These are phyloP conservation scores for Hygrophorus pudorinus DNA, from an alignment of 768 basidiomycete species.

Conservation along the genomic window DNA sequence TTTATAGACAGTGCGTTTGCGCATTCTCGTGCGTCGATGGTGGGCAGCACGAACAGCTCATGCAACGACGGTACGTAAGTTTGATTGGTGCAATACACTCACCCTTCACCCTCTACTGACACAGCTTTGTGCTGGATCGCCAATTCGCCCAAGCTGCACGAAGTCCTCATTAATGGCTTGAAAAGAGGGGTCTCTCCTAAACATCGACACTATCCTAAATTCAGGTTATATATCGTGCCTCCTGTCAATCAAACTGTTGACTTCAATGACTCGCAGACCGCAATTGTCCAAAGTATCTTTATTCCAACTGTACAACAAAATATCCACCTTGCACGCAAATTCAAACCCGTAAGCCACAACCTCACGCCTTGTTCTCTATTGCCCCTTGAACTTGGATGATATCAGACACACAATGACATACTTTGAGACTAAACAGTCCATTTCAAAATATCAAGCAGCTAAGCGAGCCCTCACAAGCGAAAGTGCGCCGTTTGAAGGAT, in stretches of 20 bases:
- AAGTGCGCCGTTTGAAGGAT: conserved; percentile 46
- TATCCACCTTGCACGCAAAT: conserved; percentile 9
- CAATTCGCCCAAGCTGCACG: conserved; percentile 32
- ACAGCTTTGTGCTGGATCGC: conserved; percentile 67
- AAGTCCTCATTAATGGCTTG: conserved; percentile 73
- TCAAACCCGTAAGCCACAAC: conserved; percentile 10
- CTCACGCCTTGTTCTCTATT: neutral
- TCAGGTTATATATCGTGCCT: conserved; percentile 27
- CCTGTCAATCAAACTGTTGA: neutral
- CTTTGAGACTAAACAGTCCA: conserved; percentile 29
- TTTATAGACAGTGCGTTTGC: conserved; percentile 55
- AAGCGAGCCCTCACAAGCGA: conserved; percentile 37
- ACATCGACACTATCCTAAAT: conserved; percentile 51
- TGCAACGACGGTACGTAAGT: conserved; percentile 63
- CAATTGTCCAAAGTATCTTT: conserved; percentile 43
- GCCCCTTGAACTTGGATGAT: neutral
- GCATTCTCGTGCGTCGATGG: conserved; percentile 38
- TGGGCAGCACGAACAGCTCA: conserved; percentile 26
- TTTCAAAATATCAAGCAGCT: conserved; percentile 37
- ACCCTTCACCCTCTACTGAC: neutral
- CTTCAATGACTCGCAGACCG: conserved; percentile 28
- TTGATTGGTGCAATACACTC: neutral
- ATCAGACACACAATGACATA: conserved; percentile 29
- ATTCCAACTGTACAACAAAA: conserved; percentile 33
- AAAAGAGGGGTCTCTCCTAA: conserved; percentile 70